Conservation (phyloP, 345 rosid genomes). For the Rhizophora apiculata region DNA sequence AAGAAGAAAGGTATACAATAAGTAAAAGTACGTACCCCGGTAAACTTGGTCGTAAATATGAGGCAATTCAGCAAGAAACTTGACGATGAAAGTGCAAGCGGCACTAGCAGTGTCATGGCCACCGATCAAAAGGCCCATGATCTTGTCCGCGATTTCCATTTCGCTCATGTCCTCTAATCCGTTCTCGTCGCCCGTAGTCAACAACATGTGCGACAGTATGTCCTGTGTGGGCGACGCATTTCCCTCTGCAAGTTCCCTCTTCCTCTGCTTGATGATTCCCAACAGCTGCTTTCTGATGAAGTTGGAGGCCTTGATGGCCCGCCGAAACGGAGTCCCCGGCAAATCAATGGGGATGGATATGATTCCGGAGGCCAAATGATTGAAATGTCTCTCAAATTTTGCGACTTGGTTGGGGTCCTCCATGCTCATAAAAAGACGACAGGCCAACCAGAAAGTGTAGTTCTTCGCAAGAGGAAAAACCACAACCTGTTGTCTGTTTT, state of each 20-base stretch:
- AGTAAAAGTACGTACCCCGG: conserved; percentile 14
- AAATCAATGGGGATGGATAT: conserved; percentile 32
- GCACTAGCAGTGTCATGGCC: conserved; percentile 42
- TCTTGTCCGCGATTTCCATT: conserved; percentile 35
- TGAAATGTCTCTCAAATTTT: conserved; percentile 23
- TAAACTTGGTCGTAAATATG: conserved; percentile 30
- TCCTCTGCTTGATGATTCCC: conserved; percentile 31
- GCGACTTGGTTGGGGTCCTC: conserved; percentile 29
- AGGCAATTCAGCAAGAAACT: conserved; percentile 37
- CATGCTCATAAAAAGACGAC: conserved; percentile 29
- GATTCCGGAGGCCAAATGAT: conserved; percentile 25
- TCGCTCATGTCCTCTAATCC: conserved; percentile 34
- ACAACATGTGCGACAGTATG: conserved; percentile 36
- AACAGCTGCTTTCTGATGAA: conserved; percentile 34
- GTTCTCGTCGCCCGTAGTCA: conserved; percentile 18
- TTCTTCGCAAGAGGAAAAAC: conserved; percentile 36
- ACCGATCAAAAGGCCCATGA: conserved; percentile 37
- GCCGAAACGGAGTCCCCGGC: conserved; percentile 29
- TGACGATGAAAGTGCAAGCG: conserved; percentile 40
- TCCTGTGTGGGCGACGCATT: conserved; percentile 25
- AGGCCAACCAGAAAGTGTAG: conserved; percentile 37
- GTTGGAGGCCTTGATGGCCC: conserved; percentile 29
- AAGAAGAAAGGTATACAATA: too few relatives aligned
- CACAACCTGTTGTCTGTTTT: conserved; percentile 22
- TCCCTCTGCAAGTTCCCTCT: conserved; percentile 23